phyloP scores from a whole-genome alignment of 2,329 filamentous ascomycete species.

The Ilyonectria sp. region DNA sequence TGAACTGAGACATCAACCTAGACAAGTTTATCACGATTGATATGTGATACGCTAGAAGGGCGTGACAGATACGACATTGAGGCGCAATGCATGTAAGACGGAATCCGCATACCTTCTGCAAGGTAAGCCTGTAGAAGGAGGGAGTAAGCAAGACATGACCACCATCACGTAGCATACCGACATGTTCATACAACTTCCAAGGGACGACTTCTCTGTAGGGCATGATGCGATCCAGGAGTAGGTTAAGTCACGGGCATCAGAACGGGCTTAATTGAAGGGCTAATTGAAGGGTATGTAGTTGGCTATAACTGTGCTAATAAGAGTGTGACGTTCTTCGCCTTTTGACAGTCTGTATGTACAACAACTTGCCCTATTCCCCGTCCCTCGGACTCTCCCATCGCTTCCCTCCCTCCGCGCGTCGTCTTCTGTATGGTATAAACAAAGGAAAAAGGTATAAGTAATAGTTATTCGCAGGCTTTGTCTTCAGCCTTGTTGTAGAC shows the following conservation, averaged over 20 bases:
- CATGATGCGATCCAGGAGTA: background rate
- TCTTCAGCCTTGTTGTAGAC: constrained; percentile 47
- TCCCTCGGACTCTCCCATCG: constrained; percentile 4
- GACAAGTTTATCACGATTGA: background rate
- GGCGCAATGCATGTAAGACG: background rate
- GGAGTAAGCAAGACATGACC: background rate
- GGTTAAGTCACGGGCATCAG: background rate
- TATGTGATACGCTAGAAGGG: background rate
- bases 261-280: background rate
- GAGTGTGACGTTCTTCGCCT: constrained; percentile 28
- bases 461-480: constrained; percentile 43
- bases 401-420: constrained; percentile 26
- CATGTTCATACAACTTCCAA: background rate
- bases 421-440: constrained; percentile 37
- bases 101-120: background rate
- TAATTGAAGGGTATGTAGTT: constrained; percentile 29
- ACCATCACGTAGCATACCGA: background rate
- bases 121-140: background rate
- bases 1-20: background rate
- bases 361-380: constrained; percentile 18
- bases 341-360: constrained; percentile 44
- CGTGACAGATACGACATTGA: background rate
- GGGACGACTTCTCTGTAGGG: background rate
- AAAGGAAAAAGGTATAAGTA: constrained; percentile 46
- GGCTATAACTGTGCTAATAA: constrained; percentile 28